These are phyloP conservation scores for Lentinula detonsa DNA, from an alignment of 768 basidiomycete species.

Conservation along the genomic window DNA sequence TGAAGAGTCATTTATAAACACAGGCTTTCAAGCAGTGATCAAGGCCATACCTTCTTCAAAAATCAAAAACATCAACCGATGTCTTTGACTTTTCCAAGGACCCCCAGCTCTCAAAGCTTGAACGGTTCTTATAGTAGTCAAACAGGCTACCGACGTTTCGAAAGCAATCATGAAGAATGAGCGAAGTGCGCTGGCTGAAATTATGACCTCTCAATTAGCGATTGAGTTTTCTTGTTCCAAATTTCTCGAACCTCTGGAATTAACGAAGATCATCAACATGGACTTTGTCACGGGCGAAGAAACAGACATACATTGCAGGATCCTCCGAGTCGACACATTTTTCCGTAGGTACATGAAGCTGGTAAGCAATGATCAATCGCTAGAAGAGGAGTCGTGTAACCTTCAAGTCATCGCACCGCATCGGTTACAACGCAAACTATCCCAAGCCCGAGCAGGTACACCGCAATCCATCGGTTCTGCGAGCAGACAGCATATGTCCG, in stretches of 20 bases:
- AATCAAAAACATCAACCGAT: not conserved
- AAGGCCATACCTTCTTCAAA: slow-evolving; percentile 3
- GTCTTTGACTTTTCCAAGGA: slow-evolving; percentile 6
- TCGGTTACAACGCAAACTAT: slow-evolving; percentile 16
- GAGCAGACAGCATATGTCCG: slow-evolving; percentile 18
- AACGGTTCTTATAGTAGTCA: slow-evolving; percentile 13
- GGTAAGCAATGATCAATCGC: not conserved
- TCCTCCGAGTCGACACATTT: slow-evolving; percentile 12
- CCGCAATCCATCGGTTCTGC: slow-evolving; percentile 10
- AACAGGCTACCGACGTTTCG: slow-evolving; percentile 9
- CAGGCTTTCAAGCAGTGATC: not conserved
- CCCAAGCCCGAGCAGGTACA: slow-evolving; percentile 15
- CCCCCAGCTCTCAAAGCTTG: slow-evolving; percentile 11
- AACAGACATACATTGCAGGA: slow-evolving; percentile 9
- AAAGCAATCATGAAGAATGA: slow-evolving; percentile 15
- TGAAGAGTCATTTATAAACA: not conserved
- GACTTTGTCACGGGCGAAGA: not conserved
- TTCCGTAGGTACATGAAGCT: slow-evolving; percentile 15
- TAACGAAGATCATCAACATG: not conserved
- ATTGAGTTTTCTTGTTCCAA: not conserved
- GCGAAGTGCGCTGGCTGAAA: slow-evolving; percentile 10
- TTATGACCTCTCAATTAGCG: too few relatives aligned
- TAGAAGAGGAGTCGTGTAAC: not conserved
- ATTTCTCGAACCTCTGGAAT: not conserved
- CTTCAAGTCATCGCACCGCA: slow-evolving; percentile 12